Evolutionary conservation across 2,329 filamentous ascomycete genomes (phyloP).

Genomic region (Dothideomycetes sp.): DNA sequence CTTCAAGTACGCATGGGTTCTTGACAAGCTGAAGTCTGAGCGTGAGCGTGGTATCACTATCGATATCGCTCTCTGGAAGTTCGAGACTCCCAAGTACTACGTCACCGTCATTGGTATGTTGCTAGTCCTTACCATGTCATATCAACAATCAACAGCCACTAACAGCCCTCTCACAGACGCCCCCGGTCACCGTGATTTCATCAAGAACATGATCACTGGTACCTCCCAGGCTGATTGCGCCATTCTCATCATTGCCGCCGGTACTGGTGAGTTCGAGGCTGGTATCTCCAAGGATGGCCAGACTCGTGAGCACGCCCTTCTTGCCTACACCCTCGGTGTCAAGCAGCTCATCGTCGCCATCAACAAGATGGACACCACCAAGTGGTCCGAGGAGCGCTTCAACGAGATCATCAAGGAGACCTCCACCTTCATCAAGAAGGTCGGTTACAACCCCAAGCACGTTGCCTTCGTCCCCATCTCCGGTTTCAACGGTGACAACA

Average conservation of each 20-base stretch:
- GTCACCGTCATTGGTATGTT: conserved; percentile 98
- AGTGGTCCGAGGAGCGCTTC: conserved; percentile 95
- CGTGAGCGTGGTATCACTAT: conserved; percentile 99
- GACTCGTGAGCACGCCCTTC: conserved; percentile 99
- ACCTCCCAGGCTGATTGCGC: conserved; percentile 99
- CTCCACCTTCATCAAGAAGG: conserved; percentile 99
- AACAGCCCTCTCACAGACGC: conserved; percentile 65
- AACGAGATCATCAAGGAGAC: conserved; percentile 99
- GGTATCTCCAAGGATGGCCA: conserved; percentile 99
- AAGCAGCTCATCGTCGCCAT: conserved; percentile 99
- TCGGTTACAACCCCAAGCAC: conserved; percentile 99
- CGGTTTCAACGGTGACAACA: conserved; percentile 99
- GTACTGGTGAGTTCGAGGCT: conserved; percentile 99
- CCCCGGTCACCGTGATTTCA: conserved; percentile 99
- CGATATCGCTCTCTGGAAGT: conserved; percentile 99
- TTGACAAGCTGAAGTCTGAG: conserved; percentile 99
- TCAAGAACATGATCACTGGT: conserved; percentile 99
- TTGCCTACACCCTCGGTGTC: conserved; percentile 99
- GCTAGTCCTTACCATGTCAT: too few relatives aligned
- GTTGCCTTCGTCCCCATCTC: conserved; percentile 99
- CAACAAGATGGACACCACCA: conserved; percentile 99
- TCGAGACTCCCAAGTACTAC: conserved; percentile 93
- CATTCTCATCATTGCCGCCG: conserved; percentile 99
- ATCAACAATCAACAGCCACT: conserved; percentile 5
- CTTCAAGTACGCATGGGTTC: conserved; percentile 99